A percentile compares a stretch with the other conserved stretches of the same genome.
Evolutionary conservation across 495 filamentous ascomycete genomes (phyloP).

Genomic region (Usnea hakonensis): DNA sequence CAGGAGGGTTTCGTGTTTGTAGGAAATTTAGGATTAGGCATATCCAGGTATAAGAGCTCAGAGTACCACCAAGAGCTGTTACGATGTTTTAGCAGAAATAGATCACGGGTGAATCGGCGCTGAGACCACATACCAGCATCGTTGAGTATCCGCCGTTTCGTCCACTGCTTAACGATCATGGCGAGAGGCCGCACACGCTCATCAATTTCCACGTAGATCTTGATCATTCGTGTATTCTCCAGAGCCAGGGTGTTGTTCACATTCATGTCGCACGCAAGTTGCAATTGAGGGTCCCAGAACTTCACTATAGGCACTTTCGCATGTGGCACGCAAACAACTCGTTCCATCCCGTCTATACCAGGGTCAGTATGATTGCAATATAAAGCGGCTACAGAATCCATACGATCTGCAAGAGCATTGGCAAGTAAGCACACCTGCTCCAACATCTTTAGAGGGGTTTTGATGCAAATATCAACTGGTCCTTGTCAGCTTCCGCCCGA

Average conservation of each 20-base stretch:
- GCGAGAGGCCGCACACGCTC: constrained; percentile 82
- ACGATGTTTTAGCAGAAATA: constrained; percentile 15
- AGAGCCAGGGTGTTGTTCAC: constrained; percentile 93
- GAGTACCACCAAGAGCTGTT: constrained; percentile 79
- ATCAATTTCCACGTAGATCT: constrained; percentile 92
- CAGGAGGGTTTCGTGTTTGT: constrained; percentile 78
- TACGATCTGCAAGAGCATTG: constrained; percentile 75
- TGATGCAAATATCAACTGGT: constrained; percentile 94
- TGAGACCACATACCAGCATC: constrained; percentile 68
- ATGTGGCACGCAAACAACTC: constrained; percentile 83
- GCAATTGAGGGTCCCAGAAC: constrained; percentile 92
- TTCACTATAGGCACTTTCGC: constrained; percentile 98
- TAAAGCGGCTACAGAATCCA: constrained; percentile 27
- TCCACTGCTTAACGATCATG: constrained; percentile 97
- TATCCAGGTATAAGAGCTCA: constrained; percentile 99
- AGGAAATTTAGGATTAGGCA: constrained; percentile 97
- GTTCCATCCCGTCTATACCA: constrained; percentile 81
- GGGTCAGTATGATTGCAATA: constrained; percentile 24
- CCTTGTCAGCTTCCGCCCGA: constrained; percentile 23
- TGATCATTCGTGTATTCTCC: constrained; percentile 97
- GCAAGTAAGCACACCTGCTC: constrained; percentile 84
- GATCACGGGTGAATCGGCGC: background rate
- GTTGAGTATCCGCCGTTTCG: constrained; percentile 81
- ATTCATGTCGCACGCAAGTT: constrained; percentile 94
- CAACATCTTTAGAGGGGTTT: constrained; percentile 74